Evolutionary conservation across 2,329 filamentous ascomycete species (phyloP), one percentile per base, ranked within the genome.

Genomic region (Diaporthe sp.): DNA sequence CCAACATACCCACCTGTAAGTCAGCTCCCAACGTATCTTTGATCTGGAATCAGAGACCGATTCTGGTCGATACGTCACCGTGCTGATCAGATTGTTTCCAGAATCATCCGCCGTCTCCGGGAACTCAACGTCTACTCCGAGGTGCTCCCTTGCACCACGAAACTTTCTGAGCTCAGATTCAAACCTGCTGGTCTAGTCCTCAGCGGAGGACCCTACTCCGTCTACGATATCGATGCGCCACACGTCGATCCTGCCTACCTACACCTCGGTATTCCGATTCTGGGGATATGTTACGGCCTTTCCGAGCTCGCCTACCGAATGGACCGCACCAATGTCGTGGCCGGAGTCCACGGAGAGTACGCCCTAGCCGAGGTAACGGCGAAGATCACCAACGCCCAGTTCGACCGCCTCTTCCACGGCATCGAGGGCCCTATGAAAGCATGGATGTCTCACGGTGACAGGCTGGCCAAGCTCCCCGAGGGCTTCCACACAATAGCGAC

Each of bases 121-220:
- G 91, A 94, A 79, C 89, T 97, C 84, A 93, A 93, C 86, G 90
- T 97, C 83, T 98, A 94, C 87, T 92, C 92, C 77, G 95, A 98
- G 87, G 94, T 98, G 92, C 91, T 97, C 58, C 94, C 94, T 31
- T 98, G 95, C 85, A 97, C 93, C 61, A 92, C 94, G 80, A 96
- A 96, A 87, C 85, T 97, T 31, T 87, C 90, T 9, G 94, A 97
- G 74, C 89, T 98, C 46, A 82, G 88, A 62, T 98, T 90, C 88
- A 95, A 92, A 82, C 96, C 96, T 28, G 94, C 93, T 82, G 96
- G 96, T 79, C 92, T 98, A 78, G 94, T 98, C 74, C 76, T 87
- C 15, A 84, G 82, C 39, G 87, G 86, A 74, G 86, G 86, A 7
- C 89, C 89, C n/a, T 87, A 86, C 73, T 96, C 93, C 3, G 96